These are phyloP conservation scores for Aureobasidium sp. DNA, from an alignment of 2,329 filamentous ascomycete genomes.

Conservation along the genomic window DNA sequence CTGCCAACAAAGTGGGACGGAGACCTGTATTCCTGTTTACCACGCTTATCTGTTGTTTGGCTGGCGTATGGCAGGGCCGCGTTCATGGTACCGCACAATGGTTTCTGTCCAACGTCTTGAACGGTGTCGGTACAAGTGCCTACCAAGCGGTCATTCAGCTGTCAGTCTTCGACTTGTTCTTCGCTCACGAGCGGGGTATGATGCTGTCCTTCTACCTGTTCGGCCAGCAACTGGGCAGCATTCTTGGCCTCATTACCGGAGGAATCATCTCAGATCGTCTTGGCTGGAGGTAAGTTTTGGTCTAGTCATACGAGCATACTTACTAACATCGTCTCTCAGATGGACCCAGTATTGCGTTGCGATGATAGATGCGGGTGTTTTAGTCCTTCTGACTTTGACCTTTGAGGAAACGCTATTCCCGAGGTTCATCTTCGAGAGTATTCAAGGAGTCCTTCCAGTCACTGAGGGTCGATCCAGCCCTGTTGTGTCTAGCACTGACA, in stretches of 20 bases:
- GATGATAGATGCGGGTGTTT: conserved; percentile 20
- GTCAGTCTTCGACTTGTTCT: conserved; percentile 35
- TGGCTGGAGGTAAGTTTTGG: conserved; percentile 22
- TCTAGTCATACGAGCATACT: neutral
- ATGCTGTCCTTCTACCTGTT: conserved; percentile 33
- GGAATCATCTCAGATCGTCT: conserved; percentile 29
- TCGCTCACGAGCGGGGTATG: conserved; percentile 31
- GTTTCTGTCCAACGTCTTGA: conserved; percentile 25
- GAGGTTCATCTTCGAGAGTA: conserved; percentile 23
- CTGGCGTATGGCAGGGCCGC: conserved; percentile 28
- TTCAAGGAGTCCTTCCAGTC: neutral
- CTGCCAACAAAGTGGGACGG: conserved; percentile 32
- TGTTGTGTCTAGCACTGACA: neutral
- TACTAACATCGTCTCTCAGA: conserved; percentile 14
- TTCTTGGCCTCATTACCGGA: conserved; percentile 31
- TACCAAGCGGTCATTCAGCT: conserved; percentile 34
- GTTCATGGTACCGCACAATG: conserved; percentile 26
- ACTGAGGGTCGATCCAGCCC: neutral
- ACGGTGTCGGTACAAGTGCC: conserved; percentile 30
- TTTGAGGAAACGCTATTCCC: conserved; percentile 33
- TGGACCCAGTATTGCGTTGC: conserved; percentile 29
- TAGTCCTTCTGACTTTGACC: conserved; percentile 21
- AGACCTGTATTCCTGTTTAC: conserved; percentile 32
- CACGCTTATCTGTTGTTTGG: conserved; percentile 25
- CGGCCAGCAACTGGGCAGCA: conserved; percentile 33